These are phyloP conservation scores for Haberlea rhodopensis DNA, from an alignment of 257 asterid species.

Conservation along the genomic window DNA sequence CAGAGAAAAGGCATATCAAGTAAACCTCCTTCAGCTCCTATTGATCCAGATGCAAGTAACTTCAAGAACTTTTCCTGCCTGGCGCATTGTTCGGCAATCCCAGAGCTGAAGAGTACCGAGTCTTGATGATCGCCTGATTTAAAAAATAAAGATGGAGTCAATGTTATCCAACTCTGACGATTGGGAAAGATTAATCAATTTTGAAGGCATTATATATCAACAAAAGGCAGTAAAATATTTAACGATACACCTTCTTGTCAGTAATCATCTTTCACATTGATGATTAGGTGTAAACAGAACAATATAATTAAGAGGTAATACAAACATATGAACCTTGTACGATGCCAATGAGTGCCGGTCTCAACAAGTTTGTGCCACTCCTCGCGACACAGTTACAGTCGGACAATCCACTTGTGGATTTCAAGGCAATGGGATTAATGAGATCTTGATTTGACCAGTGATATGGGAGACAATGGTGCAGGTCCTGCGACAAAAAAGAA, in stretches of 20 bases:
- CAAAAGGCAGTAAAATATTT: neutral
- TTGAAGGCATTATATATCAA: neutral
- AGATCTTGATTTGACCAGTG: constrained; percentile 45
- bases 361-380: constrained; percentile 32
- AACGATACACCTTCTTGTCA: constrained; percentile 6
- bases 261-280: neutral
- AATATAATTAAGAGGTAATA: neutral
- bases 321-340: constrained; percentile 50
- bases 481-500: constrained; percentile 45
- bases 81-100: constrained; percentile 57
- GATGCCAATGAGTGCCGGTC: constrained; percentile 42
- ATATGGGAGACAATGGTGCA: constrained; percentile 35
- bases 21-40: constrained; percentile 42
- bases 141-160: constrained; percentile 24
- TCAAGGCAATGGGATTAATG: constrained; percentile 37
- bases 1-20: constrained; percentile 40
- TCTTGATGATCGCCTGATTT: constrained; percentile 44
- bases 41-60: constrained; percentile 54
- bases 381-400: constrained; percentile 33
- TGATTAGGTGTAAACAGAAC: neutral
- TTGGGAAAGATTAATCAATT: neutral
- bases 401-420: constrained; percentile 35
- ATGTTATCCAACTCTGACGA: neutral
- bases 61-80: constrained; percentile 58
- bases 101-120: constrained; percentile 45